phyloP scores from a whole-genome alignment of 768 basidiomycete species.

The Amanita muscaria region DNA sequence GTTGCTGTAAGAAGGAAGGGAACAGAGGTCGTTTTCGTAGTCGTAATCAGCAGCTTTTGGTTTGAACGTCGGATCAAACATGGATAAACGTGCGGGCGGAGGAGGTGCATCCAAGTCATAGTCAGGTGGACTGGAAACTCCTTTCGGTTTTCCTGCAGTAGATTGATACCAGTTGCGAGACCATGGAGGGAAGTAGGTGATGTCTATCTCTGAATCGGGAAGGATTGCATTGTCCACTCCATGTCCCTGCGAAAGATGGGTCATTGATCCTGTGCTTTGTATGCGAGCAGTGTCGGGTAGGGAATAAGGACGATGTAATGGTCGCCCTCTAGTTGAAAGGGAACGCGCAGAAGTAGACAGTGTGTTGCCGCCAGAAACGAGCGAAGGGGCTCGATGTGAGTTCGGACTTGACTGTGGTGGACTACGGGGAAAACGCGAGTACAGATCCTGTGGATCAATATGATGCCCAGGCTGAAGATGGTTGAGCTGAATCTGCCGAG shows the following conservation, averaged over 20 bases:
- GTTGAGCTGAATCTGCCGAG: conserved; percentile 24
- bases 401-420: conserved; percentile 13
- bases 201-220: conserved; percentile 42
- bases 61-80: conserved; percentile 25
- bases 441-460: conserved; percentile 1
- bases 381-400: conserved; percentile 28
- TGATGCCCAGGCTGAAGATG: background rate
- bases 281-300: conserved; percentile 31
- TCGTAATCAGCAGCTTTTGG: conserved; percentile 14
- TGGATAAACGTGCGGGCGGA: conserved; percentile 13
- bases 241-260: conserved; percentile 11
- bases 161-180: conserved; percentile 52
- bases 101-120: conserved; percentile 18
- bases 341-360: conserved; percentile 29
- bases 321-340: conserved; percentile 17
- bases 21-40: conserved; percentile 23
- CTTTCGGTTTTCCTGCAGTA: conserved; percentile 8
- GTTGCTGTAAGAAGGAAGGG: conserved; percentile 11
- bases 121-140: conserved; percentile 12
- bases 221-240: conserved; percentile 16
- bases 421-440: conserved; percentile 18
- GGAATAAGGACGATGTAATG: conserved; percentile 36
- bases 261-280: conserved; percentile 17
- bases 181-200: conserved; percentile 56
- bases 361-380: conserved; percentile 36